Evolutionary conservation across 2,329 filamentous ascomycete genomes (phyloP).

Genomic region (Colletotrichum spinosum): DNA sequence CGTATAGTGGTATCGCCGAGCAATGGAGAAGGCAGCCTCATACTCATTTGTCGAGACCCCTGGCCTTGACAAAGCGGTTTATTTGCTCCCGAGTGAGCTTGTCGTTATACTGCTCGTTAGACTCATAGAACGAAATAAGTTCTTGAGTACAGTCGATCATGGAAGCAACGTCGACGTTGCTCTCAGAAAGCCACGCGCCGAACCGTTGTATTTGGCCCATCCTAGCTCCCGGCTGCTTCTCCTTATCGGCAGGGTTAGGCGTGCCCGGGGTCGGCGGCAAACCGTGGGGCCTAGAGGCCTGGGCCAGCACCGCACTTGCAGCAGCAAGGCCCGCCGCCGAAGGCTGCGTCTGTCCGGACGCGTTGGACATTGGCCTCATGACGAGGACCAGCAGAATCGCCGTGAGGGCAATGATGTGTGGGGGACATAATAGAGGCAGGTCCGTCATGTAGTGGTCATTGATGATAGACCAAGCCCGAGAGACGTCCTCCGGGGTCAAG

Average conservation of each 20-base stretch:
- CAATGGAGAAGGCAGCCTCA: not conserved
- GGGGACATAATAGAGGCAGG: slow-evolving; percentile 84
- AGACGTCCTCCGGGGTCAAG: slow-evolving; percentile 81
- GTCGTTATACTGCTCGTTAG: slow-evolving; percentile 70
- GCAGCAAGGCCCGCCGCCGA: slow-evolving; percentile 59
- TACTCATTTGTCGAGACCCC: slow-evolving; percentile 63
- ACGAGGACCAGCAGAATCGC: slow-evolving; percentile 88
- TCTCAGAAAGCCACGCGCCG: slow-evolving; percentile 86
- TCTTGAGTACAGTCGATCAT: slow-evolving; percentile 93
- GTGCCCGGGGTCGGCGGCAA: slow-evolving; percentile 34
- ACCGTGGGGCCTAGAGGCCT: slow-evolving; percentile 46
- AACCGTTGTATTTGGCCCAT: slow-evolving; percentile 74
- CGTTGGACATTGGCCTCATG: slow-evolving; percentile 69
- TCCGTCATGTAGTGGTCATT: slow-evolving; percentile 96
- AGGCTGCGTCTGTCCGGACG: slow-evolving; percentile 44
- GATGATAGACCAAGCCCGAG: slow-evolving; percentile 83
- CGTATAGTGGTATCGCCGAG: not conserved
- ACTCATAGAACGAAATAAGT: slow-evolving; percentile 89
- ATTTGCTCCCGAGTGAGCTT: slow-evolving; percentile 69
- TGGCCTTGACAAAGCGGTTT: slow-evolving; percentile 69
- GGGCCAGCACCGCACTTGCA: slow-evolving; percentile 61
- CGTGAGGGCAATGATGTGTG: slow-evolving; percentile 89
- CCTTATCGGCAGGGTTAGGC: slow-evolving; percentile 47
- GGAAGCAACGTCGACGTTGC: slow-evolving; percentile 83
- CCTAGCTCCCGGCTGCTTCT: slow-evolving; percentile 64